Conservation (phyloP, 345 rosid genomes). For the Camelina sativa region DNA sequence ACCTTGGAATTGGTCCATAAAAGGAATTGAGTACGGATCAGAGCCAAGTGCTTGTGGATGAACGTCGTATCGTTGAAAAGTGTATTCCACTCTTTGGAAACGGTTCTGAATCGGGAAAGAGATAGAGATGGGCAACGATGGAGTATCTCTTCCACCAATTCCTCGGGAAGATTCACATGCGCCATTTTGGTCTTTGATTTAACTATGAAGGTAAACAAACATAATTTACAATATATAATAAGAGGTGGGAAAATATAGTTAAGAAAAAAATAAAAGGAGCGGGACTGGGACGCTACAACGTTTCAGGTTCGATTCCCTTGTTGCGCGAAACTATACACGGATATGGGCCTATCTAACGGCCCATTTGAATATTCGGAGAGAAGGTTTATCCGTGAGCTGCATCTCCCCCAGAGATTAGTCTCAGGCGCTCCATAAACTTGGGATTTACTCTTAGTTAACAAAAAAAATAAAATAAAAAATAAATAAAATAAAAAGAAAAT, state of each 20-base stretch:
- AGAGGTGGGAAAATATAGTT: background rate
- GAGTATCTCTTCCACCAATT: constrained; percentile 15
- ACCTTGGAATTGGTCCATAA: constrained; percentile 1
- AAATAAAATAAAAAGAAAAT: background rate
- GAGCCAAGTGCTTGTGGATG: background rate
- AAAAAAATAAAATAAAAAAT: no score
- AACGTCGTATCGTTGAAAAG: background rate
- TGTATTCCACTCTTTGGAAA: constrained; percentile 14
- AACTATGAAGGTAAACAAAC: background rate
- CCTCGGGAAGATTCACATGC: background rate
- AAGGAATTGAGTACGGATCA: background rate
- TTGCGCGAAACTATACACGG: no score
- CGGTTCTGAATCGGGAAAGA: background rate
- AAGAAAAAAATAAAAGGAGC: background rate
- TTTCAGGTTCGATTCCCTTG: no score
- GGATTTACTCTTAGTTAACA: no score
- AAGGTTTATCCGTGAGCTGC: no score
- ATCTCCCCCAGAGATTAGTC: no score
- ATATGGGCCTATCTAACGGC: no score
- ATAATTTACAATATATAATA: background rate
- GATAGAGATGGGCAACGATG: background rate
- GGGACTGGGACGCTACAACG: no score
- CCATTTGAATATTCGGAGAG: no score
- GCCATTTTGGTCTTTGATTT: constrained; percentile 5
- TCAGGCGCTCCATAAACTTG: no score